Base-by-base conservation (phyloP, 2,329 filamentous ascomycete genomes). In the Claviceps sp. region DNA sequence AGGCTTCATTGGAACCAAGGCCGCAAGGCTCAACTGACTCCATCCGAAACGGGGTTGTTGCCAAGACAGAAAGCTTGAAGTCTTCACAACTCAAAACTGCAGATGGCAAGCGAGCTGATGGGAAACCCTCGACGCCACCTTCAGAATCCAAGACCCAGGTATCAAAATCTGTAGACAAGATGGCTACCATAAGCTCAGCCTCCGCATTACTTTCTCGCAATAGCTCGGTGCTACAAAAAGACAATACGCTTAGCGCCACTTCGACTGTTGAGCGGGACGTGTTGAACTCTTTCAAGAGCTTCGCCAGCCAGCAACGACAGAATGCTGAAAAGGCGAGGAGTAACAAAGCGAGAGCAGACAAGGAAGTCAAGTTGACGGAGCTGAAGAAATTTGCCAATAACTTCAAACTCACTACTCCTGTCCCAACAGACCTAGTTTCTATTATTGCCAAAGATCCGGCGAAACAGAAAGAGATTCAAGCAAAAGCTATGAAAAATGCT, bases 371-470 rank as follows among this genome's bases (percentile, higher is more conserved):
- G 68, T 69, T 98, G 55, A 95, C 88, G 54, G 93, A 98, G 69
- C 71, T 98, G 53, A 94, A 93, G 74, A 95, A 91, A 63, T 98
- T 98, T 67, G 89, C 93, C 1, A 80, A 84, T 59, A 93, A 80
- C 64, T 98, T 98, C 75, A 97, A 97, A 70, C 78, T 98, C 18
- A 85, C 87, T 48, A 96, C 91, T 2, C 89, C 90, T 5, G 89
- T 98, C 11, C 93, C 93, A 1, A 83, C 80, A 49, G 93, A 98
- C 67, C 71, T 98, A 38, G 89, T 98, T 30, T 85, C 88, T 1
- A 98, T 98, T 58, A 85, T 98, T 55, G 91, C 93, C 54, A 98
- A 97, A 66, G 93, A 98, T 64, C 89, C 89, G n/a, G 78, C 74
- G 46, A 98, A 96, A 71, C 93, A 97, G 68, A 83, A 89, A 62